Percentiles rank a stretch among this genome's conserved stretches.
These are phyloP conservation scores for Talaromyces sp. DNA, from an alignment of 2,329 filamentous ascomycete genomes.

Conservation along the genomic window DNA sequence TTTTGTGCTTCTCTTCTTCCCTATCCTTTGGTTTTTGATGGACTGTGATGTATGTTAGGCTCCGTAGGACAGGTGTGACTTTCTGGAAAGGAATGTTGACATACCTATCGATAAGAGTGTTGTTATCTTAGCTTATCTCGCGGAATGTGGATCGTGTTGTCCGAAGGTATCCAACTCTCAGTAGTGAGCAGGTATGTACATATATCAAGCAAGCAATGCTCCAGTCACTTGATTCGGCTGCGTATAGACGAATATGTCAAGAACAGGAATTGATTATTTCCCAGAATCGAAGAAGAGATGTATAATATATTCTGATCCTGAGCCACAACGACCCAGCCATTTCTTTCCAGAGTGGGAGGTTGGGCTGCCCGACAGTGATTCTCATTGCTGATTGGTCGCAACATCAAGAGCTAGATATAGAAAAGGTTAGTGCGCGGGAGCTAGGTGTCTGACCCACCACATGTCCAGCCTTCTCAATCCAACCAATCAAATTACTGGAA, in stretches of 20 bases:
- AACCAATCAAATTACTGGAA: neutral
- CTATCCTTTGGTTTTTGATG: neutral
- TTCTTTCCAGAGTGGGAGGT: constrained; percentile 1
- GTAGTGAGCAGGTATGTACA: neutral
- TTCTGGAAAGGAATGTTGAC: neutral
- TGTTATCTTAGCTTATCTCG: constrained; percentile 19
- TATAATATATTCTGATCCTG: neutral
- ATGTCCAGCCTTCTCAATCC: constrained; percentile 15
- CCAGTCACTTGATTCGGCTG: neutral
- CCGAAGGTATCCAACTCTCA: neutral
- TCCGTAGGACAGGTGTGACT: neutral
- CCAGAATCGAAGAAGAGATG: neutral
- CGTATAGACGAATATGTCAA: neutral
- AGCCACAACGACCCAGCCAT: constrained; percentile 1
- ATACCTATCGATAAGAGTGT: constrained; percentile 4
- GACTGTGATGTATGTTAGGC: neutral
- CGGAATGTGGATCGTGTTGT: neutral
- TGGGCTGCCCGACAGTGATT: neutral
- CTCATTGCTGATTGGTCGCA: neutral
- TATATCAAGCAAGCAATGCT: neutral
- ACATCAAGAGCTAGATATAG: rapidly evolving
- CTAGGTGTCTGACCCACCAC: constrained; percentile 1
- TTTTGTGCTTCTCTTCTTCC: neutral
- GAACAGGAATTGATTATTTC: neutral
- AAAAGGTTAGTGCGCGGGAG: neutral